phyloP scores from a whole-genome alignment of 176 grass and related monocot genomes.

The Neostapfia colusana region DNA sequence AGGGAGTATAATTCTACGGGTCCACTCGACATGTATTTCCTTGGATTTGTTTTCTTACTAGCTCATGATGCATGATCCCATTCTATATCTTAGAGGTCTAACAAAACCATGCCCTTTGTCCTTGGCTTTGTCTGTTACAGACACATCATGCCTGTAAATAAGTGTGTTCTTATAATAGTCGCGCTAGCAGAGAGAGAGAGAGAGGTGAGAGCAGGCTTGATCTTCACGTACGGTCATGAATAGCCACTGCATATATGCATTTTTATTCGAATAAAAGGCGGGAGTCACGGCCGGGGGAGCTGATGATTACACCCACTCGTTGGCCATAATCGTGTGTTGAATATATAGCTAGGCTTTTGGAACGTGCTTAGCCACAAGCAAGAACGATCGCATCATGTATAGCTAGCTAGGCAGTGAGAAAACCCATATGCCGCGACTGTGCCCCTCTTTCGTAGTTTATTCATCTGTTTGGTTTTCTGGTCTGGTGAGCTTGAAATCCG shows the following conservation, averaged over 20 bases:
- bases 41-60: not conserved
- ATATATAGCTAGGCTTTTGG: not conserved
- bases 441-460: no score
- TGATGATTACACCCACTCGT: conserved; percentile 35
- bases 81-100: conserved; percentile 10
- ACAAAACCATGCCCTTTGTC: conserved; percentile 37
- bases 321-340: conserved; percentile 7
- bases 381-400: not conserved
- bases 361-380: not conserved
- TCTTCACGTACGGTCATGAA: not conserved
- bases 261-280: conserved; percentile 20
- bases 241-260: conserved; percentile 6
- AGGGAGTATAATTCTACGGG: not conserved
- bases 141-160: not conserved
- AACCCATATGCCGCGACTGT: no score
- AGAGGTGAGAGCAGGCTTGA: conserved; percentile 19
- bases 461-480: no score
- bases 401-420: no score
- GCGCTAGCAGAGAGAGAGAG: not conserved
- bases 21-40: not conserved
- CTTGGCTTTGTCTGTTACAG: conserved; percentile 18
- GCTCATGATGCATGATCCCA: conserved; percentile 25
- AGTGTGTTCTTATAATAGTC: not conserved
- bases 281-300: conserved; percentile 19
- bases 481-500: no score